A percentile compares a stretch with the other conserved stretches of the same genome.
Conservation (phyloP, 306 rosid genomes). For the Neltuma alba region DNA sequence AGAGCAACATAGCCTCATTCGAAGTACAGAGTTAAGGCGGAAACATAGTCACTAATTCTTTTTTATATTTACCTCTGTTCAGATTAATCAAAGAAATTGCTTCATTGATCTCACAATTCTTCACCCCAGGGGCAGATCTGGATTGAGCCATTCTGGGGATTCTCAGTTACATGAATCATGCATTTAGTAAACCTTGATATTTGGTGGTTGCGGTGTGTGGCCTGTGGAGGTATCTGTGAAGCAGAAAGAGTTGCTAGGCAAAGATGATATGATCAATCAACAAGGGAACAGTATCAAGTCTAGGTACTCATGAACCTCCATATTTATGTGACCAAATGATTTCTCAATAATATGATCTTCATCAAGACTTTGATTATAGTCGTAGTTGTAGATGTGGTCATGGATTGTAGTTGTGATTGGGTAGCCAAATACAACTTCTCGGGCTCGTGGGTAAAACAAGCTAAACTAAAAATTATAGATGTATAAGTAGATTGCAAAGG, state of each 20-base stretch:
- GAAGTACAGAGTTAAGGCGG: background rate
- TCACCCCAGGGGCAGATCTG: background rate
- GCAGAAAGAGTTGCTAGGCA: slow-evolving; percentile 62
- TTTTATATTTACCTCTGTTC: background rate
- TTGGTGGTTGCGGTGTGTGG: slow-evolving; percentile 58
- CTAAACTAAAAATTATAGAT: background rate
- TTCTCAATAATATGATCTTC: slow-evolving; percentile 2
- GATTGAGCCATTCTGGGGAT: background rate
- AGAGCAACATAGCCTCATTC: background rate
- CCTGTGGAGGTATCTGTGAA: slow-evolving; percentile 51
- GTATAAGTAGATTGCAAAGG: background rate
- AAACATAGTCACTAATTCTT: background rate
- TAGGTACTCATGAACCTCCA: slow-evolving; percentile 60
- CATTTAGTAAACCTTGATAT: background rate
- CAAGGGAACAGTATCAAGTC: slow-evolving; percentile 70
- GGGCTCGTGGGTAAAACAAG: too few relatives aligned
- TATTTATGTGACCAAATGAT: slow-evolving; percentile 18
- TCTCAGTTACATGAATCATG: background rate
- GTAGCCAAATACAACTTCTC: slow-evolving; percentile 5
- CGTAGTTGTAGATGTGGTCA: slow-evolving; percentile 7
- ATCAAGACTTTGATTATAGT: background rate
- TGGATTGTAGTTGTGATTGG: background rate
- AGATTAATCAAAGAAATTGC: background rate
- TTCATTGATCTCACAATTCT: background rate
- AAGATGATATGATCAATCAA: slow-evolving; percentile 72